Conservation (phyloP, 108 stramenopile species). For the Poteriospumella lacustris region DNA sequence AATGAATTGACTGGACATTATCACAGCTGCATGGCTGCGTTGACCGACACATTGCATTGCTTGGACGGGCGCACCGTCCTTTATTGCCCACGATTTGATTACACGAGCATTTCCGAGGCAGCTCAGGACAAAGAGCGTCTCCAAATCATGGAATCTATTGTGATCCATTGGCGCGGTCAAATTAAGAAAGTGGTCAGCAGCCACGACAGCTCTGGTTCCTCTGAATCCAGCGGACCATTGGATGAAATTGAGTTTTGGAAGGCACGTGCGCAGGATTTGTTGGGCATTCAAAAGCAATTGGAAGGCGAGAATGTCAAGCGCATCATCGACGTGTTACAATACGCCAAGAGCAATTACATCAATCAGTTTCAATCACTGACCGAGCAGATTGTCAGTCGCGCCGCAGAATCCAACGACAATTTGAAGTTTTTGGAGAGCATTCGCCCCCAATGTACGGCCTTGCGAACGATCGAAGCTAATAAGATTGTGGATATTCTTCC, state of each 20-base stretch:
- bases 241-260: conserved; percentile 66
- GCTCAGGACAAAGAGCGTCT: conserved; percentile 55
- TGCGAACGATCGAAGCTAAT: conserved; percentile 48
- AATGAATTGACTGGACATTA: conserved; percentile 57
- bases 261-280: conserved; percentile 52
- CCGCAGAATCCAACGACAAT: conserved; percentile 50
- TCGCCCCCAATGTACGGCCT: conserved; percentile 29
- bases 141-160: conserved; percentile 58
- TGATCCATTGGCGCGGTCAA: conserved; percentile 65
- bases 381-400: conserved; percentile 34
- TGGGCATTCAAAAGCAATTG: conserved; percentile 59
- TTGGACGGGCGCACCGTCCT: conserved; percentile 58
- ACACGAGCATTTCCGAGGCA: conserved; percentile 28
- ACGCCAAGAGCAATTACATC: conserved; percentile 49
- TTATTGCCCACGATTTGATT: conserved; percentile 50
- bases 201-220: conserved; percentile 42
- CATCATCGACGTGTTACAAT: conserved; percentile 41
- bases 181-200: conserved; percentile 57
- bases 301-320: conserved; percentile 49
- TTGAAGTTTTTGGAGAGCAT: conserved; percentile 56
- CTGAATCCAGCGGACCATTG: conserved; percentile 56
- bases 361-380: conserved; percentile 50
- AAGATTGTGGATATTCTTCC: conserved; percentile 58
- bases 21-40: conserved; percentile 60
- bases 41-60: conserved; percentile 51